These are phyloP conservation scores for Lolium multiflorum DNA, from an alignment of 176 grass and related monocot genomes.

Conservation along the genomic window DNA sequence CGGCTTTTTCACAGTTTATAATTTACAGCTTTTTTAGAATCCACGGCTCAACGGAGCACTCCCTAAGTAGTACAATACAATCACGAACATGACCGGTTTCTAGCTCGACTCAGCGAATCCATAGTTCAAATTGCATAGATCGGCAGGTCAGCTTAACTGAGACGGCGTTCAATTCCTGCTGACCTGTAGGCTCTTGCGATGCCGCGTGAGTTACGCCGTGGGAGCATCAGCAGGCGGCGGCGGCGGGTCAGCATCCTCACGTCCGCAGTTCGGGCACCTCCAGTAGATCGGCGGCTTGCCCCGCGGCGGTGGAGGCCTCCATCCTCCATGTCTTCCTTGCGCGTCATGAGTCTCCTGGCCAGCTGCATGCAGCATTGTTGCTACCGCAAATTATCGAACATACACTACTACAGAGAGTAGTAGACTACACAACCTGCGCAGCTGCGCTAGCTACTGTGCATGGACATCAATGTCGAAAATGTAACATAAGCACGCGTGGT, in stretches of 20 bases:
- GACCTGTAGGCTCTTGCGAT: neutral
- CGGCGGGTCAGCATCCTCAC: neutral
- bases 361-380: neutral
- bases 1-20: no score
- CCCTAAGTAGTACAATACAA: neutral
- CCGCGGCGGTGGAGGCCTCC: neutral
- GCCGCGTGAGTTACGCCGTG: neutral
- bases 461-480: neutral
- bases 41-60: no score
- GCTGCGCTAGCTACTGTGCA: neutral
- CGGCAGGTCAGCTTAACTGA: no score
- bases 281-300: neutral
- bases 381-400: neutral
- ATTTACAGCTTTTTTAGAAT: no score
- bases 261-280: neutral
- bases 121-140: neutral
- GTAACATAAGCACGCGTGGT: neutral
- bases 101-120: neutral
- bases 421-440: no score
- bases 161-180: neutral
- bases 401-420: no score
- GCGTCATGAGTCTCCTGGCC: neutral
- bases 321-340: neutral
- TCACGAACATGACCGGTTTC: no score
- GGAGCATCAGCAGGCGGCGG: neutral